These are phyloP conservation scores for Mucor piriformis DNA, from an alignment of 371 early-diverging fungal genomes.

Conservation along the genomic window DNA sequence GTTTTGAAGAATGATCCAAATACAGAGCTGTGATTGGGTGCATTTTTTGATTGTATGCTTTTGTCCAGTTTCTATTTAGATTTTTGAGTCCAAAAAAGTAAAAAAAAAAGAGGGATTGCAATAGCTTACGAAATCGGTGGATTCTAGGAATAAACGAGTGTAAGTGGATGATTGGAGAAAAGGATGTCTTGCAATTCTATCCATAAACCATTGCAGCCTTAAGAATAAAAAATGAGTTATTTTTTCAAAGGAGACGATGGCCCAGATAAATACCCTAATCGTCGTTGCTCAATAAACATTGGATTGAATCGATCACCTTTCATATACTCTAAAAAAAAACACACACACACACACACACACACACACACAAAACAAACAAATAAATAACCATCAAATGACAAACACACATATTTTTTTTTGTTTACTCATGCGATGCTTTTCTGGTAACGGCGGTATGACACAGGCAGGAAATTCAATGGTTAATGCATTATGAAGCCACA, in stretches of 20 bases:
- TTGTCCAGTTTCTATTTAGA: conserved; percentile 14
- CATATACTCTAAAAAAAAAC: conserved; percentile 73
- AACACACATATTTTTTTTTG: no score
- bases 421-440: conserved; percentile 85
- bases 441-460: conserved; percentile 91
- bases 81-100: neutral
- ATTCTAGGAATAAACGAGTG: conserved; percentile 80
- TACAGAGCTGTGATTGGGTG: conserved; percentile 70
- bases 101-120: neutral
- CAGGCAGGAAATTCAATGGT: conserved; percentile 74
- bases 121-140: conserved; percentile 68
- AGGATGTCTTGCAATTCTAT: conserved; percentile 85
- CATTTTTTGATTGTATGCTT: conserved; percentile 36
- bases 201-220: conserved; percentile 78
- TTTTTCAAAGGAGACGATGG: no score
- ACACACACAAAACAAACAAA: conserved; percentile 2
- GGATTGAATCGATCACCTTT: conserved; percentile 91
- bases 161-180: conserved; percentile 68
- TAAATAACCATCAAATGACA: neutral
- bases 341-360: neutral
- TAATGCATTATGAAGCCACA: conserved; percentile 81
- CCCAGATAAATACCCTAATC: conserved; percentile 55
- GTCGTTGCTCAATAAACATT: conserved; percentile 85
- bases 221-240: no score
- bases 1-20: conserved; percentile 85